phyloP scores from a whole-genome alignment of 768 basidiomycete species.

The Podaxis pistillaris region DNA sequence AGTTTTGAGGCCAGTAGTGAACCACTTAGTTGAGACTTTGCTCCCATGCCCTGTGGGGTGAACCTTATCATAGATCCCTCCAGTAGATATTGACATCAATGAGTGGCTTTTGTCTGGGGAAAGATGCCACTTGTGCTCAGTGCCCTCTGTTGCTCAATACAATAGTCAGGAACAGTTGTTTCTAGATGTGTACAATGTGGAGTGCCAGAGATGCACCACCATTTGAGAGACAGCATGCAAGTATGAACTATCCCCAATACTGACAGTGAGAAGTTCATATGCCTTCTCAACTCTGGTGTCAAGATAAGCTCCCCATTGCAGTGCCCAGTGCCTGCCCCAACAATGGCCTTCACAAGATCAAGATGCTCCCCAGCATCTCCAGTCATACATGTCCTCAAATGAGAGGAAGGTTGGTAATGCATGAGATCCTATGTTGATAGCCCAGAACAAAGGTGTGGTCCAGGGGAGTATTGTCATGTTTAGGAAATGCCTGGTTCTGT shows the following conservation, averaged over 20 bases:
- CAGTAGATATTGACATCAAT: constrained; percentile 34
- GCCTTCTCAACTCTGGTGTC: constrained; percentile 32
- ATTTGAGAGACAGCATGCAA: constrained; percentile 65
- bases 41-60: constrained; percentile 59
- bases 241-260: constrained; percentile 72
- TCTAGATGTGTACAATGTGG: background rate
- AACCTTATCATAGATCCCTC: constrained; percentile 63
- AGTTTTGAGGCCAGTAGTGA: constrained; percentile 53
- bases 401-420: constrained; percentile 47
- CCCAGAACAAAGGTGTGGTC: no score
- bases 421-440: no score
- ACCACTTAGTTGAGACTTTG: constrained; percentile 39
- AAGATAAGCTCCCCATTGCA: constrained; percentile 57
- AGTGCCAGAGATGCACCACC: constrained; percentile 31
- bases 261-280: constrained; percentile 52
- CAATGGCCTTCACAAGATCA: constrained; percentile 61
- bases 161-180: constrained; percentile 67
- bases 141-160: constrained; percentile 70
- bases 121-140: constrained; percentile 40
- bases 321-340: constrained; percentile 71
- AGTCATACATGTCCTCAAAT: constrained; percentile 61
- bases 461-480: no score
- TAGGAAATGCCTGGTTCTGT: no score
- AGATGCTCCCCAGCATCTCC: constrained; percentile 45
- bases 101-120: background rate